These are phyloP conservation scores for Chrysoporthe deuterocubensis DNA, from an alignment of 2,329 filamentous ascomycete species.

Conservation along the genomic window DNA sequence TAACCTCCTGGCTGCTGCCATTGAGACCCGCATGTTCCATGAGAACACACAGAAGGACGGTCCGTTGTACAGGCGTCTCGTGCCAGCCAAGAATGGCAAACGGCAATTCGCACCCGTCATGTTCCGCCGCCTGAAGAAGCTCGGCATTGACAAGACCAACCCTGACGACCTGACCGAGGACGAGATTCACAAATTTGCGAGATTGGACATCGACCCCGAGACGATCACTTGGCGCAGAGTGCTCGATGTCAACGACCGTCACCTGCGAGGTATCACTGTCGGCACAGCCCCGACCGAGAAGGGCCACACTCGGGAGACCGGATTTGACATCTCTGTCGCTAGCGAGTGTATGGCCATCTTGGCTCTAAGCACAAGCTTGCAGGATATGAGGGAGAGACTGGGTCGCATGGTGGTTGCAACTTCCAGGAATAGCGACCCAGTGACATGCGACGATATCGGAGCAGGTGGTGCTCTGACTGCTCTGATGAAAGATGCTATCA, in stretches of 20 bases:
- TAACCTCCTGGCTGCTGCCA: constrained; percentile 93
- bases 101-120: constrained; percentile 86
- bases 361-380: constrained; percentile 84
- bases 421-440: constrained; percentile 81
- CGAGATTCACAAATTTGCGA: constrained; percentile 85
- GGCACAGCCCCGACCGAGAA: constrained; percentile 90
- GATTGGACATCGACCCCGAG: constrained; percentile 92
- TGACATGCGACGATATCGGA: constrained; percentile 95
- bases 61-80: constrained; percentile 82
- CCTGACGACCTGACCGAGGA: constrained; percentile 89
- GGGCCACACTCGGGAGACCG: constrained; percentile 84
- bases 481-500: constrained; percentile 94
- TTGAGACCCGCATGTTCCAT: constrained; percentile 98
- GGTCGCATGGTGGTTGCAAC: constrained; percentile 95
- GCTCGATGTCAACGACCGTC: constrained; percentile 94
- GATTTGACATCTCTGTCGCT: constrained; percentile 97
- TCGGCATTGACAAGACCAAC: constrained; percentile 94
- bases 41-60: constrained; percentile 94
- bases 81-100: constrained; percentile 88
- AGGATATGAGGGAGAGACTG: constrained; percentile 89
- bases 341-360: constrained; percentile 99
- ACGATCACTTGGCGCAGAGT: constrained; percentile 98
- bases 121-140: constrained; percentile 91
- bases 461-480: constrained; percentile 90
- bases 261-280: constrained; percentile 86